Evolutionary conservation across 208 protist genomes (phyloP).

Genomic region (Kentomonas sorsogonicus): DNA sequence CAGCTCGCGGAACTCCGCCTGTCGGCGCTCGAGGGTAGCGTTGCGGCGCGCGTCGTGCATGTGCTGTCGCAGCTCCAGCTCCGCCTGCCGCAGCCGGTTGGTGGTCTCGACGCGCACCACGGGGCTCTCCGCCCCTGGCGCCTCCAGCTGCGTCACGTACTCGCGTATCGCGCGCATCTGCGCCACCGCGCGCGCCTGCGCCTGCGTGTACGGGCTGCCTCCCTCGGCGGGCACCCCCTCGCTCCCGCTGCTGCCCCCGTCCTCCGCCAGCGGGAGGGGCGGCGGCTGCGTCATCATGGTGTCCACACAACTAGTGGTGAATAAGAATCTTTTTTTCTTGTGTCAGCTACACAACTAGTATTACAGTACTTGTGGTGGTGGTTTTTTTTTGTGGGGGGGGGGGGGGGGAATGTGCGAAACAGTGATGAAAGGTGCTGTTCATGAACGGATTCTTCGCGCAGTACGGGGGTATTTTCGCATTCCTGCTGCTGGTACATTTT

Average conservation of each 20-base stretch:
- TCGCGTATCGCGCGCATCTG: constrained; percentile 39
- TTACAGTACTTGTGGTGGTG: too few relatives aligned
- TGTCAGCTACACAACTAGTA: too few relatives aligned
- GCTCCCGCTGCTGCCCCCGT: too few relatives aligned
- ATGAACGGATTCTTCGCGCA: too few relatives aligned
- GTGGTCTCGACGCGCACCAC: constrained; percentile 23
- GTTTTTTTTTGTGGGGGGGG: too few relatives aligned
- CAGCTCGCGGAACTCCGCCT: constrained; percentile 28
- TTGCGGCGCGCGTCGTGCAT: constrained; percentile 35
- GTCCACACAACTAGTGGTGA: neutral
- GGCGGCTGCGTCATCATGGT: constrained; percentile 9
- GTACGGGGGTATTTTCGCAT: too few relatives aligned
- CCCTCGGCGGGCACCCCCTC: too few relatives aligned
- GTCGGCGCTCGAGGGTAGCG: constrained; percentile 28
- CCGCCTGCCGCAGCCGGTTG: constrained; percentile 29
- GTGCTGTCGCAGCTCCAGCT: constrained; percentile 19
- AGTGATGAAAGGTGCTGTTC: too few relatives aligned
- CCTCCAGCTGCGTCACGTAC: constrained; percentile 36
- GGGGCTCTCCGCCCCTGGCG: constrained; percentile 5
- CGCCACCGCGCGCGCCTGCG: constrained; percentile 23
- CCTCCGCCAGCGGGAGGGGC: constrained; percentile 30
- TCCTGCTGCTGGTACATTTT: too few relatives aligned
- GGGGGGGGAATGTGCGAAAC: too few relatives aligned
- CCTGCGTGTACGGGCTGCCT: constrained; percentile 30
- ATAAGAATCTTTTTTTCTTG: neutral